phyloP scores from a whole-genome alignment of 1,139 yeast genomes.

The Yamadazyma atlantica region DNA sequence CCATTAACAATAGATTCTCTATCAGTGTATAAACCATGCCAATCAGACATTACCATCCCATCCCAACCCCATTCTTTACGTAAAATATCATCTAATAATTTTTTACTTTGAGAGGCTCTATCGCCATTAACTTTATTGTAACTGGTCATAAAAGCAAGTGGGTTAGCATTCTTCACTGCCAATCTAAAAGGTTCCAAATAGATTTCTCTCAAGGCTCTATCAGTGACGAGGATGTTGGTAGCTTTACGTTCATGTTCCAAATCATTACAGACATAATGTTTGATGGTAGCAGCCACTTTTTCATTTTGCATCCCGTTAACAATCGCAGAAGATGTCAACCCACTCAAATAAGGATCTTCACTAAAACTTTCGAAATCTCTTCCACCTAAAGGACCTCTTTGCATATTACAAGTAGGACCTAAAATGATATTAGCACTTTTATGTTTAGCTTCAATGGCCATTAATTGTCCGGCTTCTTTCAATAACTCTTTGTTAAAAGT shows the following conservation, averaged over 20 bases:
- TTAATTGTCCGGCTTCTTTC: conserved; percentile 27
- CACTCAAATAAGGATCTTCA: conserved; percentile 36
- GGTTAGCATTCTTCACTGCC: conserved; percentile 46
- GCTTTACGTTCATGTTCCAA: conserved; percentile 56
- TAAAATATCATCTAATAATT: conserved; percentile 43
- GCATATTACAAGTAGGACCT: conserved; percentile 38
- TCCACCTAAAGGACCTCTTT: conserved; percentile 36
- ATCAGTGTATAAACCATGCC: conserved; percentile 57
- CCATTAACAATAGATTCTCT: conserved; percentile 51
- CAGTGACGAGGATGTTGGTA: conserved; percentile 48
- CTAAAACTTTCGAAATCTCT: conserved; percentile 35
- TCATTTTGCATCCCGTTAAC: conserved; percentile 31
- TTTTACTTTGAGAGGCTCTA: conserved; percentile 49
- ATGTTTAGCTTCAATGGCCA: conserved; percentile 32
- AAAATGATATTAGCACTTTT: conserved; percentile 33
- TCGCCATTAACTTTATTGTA: conserved; percentile 60
- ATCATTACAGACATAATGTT: conserved; percentile 63
- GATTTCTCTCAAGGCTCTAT: conserved; percentile 60
- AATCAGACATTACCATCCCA: conserved; percentile 60
- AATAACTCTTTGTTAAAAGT: conserved; percentile 29
- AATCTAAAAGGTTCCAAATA: conserved; percentile 63
- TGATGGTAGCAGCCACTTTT: conserved; percentile 54
- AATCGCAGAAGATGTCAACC: conserved; percentile 26
- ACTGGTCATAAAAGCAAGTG: conserved; percentile 51
- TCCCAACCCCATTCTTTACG: conserved; percentile 36